phyloP scores from a whole-genome alignment of 169 alveolate species.

The Amoebophrya sp. region DNA sequence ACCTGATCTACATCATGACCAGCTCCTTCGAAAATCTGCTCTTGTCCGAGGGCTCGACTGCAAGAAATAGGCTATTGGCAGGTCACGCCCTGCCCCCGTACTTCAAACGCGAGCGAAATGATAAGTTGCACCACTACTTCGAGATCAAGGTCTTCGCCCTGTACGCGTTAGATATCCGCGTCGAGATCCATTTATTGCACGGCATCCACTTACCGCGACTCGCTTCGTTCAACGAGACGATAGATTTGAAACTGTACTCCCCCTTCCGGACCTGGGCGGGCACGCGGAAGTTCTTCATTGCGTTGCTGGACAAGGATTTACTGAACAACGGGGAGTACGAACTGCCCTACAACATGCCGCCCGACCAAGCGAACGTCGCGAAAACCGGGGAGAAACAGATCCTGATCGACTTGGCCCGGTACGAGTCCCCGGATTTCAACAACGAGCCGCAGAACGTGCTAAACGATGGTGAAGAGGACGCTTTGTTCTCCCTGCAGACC shows the following conservation, averaged over 20 bases:
- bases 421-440: background rate
- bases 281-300: background rate
- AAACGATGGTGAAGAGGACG: background rate
- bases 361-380: background rate
- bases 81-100: conserved; percentile 19
- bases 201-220: conserved; percentile 11
- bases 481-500: background rate
- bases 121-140: conserved; percentile 29
- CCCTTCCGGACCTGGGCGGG: background rate
- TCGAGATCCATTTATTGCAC: conserved; percentile 11
- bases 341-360: conserved; percentile 23
- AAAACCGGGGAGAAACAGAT: background rate
- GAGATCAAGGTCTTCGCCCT: conserved; percentile 31
- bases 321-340: conserved; percentile 21
- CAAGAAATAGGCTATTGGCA: background rate
- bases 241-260: background rate
- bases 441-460: conserved; percentile 23
- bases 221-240: conserved; percentile 30
- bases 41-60: background rate
- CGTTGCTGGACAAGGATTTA: background rate
- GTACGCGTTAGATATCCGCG: conserved; percentile 27
- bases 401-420: background rate
- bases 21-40: background rate
- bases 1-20: conserved; percentile 12
- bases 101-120: background rate